phyloP scores from a whole-genome alignment of 192 early-diverging fungal species.

The Coemansia sp. region DNA sequence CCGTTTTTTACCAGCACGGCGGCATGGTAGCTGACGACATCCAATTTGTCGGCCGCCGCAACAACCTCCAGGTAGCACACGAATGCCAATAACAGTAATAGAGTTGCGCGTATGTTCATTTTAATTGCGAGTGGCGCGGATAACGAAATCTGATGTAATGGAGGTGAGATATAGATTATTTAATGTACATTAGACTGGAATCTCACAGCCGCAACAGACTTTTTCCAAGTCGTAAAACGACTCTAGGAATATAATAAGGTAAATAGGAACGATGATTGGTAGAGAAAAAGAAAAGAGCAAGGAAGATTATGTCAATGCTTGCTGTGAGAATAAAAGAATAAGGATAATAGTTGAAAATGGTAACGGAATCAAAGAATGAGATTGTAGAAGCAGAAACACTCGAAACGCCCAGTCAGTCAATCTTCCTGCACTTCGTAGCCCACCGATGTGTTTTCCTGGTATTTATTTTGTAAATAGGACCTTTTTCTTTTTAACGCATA shows the following conservation, averaged over 20 bases:
- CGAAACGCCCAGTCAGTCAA: background rate
- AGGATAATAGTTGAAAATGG: background rate
- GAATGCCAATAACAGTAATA: background rate
- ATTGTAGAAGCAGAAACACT: background rate
- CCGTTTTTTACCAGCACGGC: constrained; percentile 38
- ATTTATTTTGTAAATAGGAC: background rate
- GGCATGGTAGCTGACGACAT: background rate
- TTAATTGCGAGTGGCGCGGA: background rate
- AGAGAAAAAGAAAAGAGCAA: background rate
- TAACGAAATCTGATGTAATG: background rate
- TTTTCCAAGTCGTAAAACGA: background rate
- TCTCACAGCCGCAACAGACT: background rate
- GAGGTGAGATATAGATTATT: background rate
- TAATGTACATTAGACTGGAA: background rate
- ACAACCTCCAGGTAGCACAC: background rate
- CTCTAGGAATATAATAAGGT: background rate
- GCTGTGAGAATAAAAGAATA: background rate
- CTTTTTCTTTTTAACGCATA: background rate
- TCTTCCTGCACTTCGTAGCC: background rate
- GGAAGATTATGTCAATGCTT: background rate
- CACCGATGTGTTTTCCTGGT: background rate
- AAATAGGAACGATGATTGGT: background rate
- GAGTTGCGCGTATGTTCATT: background rate
- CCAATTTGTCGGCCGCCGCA: background rate
- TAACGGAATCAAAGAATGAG: too few species aligned